Conservation (phyloP, 352 stramenopile species). For the Globisporangium nodosum region DNA sequence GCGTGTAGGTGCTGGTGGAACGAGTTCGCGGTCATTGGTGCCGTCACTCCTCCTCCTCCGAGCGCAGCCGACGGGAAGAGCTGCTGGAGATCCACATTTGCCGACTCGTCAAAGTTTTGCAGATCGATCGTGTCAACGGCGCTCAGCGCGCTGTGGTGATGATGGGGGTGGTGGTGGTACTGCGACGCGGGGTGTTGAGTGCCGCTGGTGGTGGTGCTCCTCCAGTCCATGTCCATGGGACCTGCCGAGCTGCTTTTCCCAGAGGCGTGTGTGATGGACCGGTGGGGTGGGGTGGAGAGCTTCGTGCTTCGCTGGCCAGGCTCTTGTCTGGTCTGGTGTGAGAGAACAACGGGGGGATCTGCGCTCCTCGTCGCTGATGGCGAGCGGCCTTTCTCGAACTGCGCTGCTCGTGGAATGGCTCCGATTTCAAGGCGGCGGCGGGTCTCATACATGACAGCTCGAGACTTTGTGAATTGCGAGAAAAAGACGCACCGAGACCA, state of each 20-base stretch:
- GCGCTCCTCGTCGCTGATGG: constrained; percentile 7
- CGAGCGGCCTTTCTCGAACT: constrained; percentile 6
- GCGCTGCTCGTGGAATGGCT: constrained; percentile 13
- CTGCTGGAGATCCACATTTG: constrained; percentile 16
- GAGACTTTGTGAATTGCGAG: neutral
- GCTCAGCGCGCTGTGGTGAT: constrained; percentile 5
- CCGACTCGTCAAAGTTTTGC: constrained; percentile 17
- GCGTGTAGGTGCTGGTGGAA: constrained; percentile 6
- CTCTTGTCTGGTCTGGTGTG: neutral
- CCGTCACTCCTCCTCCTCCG: neutral
- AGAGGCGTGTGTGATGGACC: constrained; percentile 6
- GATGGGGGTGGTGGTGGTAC: neutral
- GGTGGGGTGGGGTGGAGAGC: neutral
- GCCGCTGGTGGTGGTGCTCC: neutral
- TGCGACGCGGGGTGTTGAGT: neutral
- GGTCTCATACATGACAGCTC: constrained; percentile 16
- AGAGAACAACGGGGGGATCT: neutral
- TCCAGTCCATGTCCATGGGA: constrained; percentile 22
- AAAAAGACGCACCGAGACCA: too few relatives aligned
- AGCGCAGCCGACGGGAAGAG: constrained; percentile 7
- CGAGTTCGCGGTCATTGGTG: neutral
- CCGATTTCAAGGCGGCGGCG: constrained; percentile 22
- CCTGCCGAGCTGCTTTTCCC: constrained; percentile 10
- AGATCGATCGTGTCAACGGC: constrained; percentile 11
- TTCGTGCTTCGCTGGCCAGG: too few relatives aligned